Evolutionary conservation across 2,329 filamentous ascomycete species (phyloP), one percentile per base, ranked within the genome.

Genomic region (Pestalotiopsis sp.): DNA sequence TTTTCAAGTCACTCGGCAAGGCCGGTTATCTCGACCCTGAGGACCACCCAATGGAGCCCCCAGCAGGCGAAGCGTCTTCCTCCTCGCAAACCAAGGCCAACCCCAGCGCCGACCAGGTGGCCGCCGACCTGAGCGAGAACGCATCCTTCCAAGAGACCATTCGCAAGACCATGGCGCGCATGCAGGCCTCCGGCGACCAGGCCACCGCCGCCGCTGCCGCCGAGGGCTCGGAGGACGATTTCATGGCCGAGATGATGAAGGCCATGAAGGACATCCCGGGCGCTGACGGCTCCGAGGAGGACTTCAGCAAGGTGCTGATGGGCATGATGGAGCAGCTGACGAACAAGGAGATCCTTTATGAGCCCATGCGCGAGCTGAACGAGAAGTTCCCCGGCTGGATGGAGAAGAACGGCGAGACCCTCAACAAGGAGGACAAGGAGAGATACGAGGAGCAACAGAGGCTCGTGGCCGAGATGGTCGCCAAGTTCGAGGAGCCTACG

Each of bases 271-370:
- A 88, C 25, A 86, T 89, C 7, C 87, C 86, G 0, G 84, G 81
- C 5, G 87, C 84, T 2, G 85, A 83, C 41, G 85, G 83, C 14
- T 84, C 84, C 69, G 94, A 98, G 68, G 94, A 96, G 74, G 94
- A 97, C 74, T 93, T 98, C 75, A 94, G 93, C 68, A 95, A 97
- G 82, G 94, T 98, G 90, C 88, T 99, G 69, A 90, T 97, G 87
- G 93, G 93, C 66, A 97, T 98, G 94, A 98, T 99, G 95, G 94
- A 98, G 82, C 95, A 99, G 80, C 87, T 99, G 71, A 98, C 96
- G 3, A 97, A 97, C 81, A 98, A 97, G 84, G 96, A 98, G 74
- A 98, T 99, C 71, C 82, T 99, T 64, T 98, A 98, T 79, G 95
- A 99, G 82, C 96, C 96, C 2, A 98, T 99, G 94, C 97, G 97